Conservation (phyloP, 1,139 yeast species). For the Yamadazyma triangularis region DNA sequence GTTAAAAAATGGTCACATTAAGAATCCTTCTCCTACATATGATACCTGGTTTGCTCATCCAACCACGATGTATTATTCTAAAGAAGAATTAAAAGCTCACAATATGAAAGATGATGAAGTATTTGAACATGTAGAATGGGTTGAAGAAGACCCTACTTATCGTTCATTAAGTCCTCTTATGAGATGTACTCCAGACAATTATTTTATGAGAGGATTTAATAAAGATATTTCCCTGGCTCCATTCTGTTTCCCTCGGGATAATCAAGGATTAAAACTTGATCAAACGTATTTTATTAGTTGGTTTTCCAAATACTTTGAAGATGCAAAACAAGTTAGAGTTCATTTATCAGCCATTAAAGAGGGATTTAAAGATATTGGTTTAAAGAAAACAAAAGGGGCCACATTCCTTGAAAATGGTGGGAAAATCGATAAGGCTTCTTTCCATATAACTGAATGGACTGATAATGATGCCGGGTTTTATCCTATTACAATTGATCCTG, state of each 20-base stretch:
- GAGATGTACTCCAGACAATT: slow-evolving; percentile 79
- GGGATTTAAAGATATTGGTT: slow-evolving; percentile 49
- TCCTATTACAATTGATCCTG: slow-evolving; percentile 54
- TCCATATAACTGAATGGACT: slow-evolving; percentile 70
- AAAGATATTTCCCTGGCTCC: slow-evolving; percentile 61
- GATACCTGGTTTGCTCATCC: slow-evolving; percentile 75
- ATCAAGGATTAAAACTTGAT: slow-evolving; percentile 50
- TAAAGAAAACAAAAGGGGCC: slow-evolving; percentile 37
- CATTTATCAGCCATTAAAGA: slow-evolving; percentile 67
- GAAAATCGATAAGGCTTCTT: slow-evolving; percentile 40
- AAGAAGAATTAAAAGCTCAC: slow-evolving; percentile 64
- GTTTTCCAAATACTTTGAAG: slow-evolving; percentile 62
- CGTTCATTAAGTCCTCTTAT: slow-evolving; percentile 69
- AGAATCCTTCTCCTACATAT: slow-evolving; percentile 66
- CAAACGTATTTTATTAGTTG: slow-evolving; percentile 73
- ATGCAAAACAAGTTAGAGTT: slow-evolving; percentile 55
- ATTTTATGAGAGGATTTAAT: slow-evolving; percentile 59
- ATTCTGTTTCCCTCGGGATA: slow-evolving; percentile 75
- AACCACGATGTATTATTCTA: slow-evolving; percentile 50
- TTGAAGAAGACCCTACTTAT: slow-evolving; percentile 67
- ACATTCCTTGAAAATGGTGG: slow-evolving; percentile 38
- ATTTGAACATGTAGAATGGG: slow-evolving; percentile 48
- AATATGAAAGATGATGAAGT: slow-evolving; percentile 59
- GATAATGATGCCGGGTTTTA: slow-evolving; percentile 59
- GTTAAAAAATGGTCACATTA: slow-evolving; percentile 63